A percentile compares a stretch with the other conserved stretches of the same genome.
Conservation (phyloP, 1,139 yeast genomes). For the Yamadazyma triangularis region DNA sequence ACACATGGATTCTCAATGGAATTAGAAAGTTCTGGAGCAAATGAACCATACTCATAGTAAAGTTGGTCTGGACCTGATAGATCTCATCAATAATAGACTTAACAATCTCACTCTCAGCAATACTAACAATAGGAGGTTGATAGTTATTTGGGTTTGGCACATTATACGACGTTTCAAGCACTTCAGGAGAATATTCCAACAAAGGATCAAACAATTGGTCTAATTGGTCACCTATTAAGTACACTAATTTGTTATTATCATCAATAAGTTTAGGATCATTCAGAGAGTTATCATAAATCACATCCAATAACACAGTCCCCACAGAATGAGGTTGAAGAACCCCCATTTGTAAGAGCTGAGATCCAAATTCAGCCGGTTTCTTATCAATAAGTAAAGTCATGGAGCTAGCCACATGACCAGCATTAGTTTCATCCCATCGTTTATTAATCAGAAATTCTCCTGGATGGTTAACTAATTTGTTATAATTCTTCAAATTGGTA, state of each 20-base stretch:
- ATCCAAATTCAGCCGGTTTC: constrained; percentile 57
- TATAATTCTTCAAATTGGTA: constrained; percentile 63
- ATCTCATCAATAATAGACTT: constrained; percentile 63
- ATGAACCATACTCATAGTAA: constrained; percentile 65
- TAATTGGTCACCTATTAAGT: constrained; percentile 73
- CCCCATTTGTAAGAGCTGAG: constrained; percentile 49
- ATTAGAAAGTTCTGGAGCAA: constrained; percentile 75
- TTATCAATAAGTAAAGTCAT: constrained; percentile 49
- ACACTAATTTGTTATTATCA: constrained; percentile 76
- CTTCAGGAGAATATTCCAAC: constrained; percentile 88
- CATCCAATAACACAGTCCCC: constrained; percentile 61
- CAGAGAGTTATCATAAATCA: constrained; percentile 54
- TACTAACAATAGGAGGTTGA: constrained; percentile 12
- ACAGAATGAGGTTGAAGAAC: constrained; percentile 52
- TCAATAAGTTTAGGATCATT: constrained; percentile 21
- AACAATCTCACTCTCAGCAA: constrained; percentile 10
- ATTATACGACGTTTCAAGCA: constrained; percentile 62
- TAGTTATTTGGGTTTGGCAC: constrained; percentile 33
- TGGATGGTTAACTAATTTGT: constrained; percentile 41
- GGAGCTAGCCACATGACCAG: constrained; percentile 66
- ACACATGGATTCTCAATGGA: constrained; percentile 68
- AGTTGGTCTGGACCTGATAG: constrained; percentile 64
- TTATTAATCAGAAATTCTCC: constrained; percentile 18
- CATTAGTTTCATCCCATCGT: constrained; percentile 70
- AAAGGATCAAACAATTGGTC: constrained; percentile 88